Percentiles rank a stretch among this genome's conserved stretches.
Conservation (phyloP, 2,329 filamentous ascomycete genomes). For the Fusarium avenaceum region DNA sequence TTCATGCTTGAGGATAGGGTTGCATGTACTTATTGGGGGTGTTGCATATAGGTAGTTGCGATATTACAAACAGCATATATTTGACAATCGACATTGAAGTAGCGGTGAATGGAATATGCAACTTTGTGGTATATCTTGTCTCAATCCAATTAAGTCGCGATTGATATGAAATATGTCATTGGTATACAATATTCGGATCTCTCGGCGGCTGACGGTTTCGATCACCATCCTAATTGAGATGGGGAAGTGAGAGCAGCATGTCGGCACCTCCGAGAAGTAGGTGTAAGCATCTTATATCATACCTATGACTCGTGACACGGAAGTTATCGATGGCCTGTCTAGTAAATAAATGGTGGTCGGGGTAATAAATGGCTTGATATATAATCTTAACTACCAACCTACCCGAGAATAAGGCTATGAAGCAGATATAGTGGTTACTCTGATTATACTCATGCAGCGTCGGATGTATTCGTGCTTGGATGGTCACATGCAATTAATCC, state of each 20-base stretch:
- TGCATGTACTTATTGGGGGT: slow-evolving; percentile 1
- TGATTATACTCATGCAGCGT: background rate
- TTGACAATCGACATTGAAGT: background rate
- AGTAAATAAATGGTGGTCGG: background rate
- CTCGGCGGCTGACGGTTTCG: slow-evolving; percentile 18
- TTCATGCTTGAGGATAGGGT: background rate
- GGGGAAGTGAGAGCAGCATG: background rate
- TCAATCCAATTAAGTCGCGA: background rate
- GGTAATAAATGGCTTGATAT: too few species aligned
- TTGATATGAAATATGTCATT: background rate
- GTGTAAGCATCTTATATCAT: slow-evolving; percentile 17
- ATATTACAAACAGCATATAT: background rate
- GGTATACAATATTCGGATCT: slow-evolving; percentile 19
- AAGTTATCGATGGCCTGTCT: background rate
- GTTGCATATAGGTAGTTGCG: background rate
- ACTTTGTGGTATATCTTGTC: background rate
- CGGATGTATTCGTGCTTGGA: background rate
- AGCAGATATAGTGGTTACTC: too few species aligned
- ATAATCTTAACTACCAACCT: too few species aligned
- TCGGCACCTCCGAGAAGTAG: slow-evolving; percentile 37
- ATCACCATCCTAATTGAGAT: slow-evolving; percentile 16
- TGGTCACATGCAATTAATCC: slow-evolving; percentile 12
- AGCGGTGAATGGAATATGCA: slow-evolving; percentile 7
- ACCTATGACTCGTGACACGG: background rate
- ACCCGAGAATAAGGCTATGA: too few species aligned